A percentile compares a stretch with the other conserved stretches of the same genome.
Evolutionary conservation across 1,139 yeast genomes (phyloP).

Genomic region (Kodamaea plutei): DNA sequence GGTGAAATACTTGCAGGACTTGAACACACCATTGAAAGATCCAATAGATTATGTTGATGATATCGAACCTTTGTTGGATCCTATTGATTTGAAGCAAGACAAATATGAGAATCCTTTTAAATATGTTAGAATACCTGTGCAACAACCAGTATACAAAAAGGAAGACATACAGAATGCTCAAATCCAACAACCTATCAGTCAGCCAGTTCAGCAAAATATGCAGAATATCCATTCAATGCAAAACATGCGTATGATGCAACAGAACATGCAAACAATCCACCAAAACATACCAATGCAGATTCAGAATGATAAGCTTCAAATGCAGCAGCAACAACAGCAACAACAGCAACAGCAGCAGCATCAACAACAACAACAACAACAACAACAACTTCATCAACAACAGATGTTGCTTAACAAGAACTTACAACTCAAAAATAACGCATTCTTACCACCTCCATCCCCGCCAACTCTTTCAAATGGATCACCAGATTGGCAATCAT

Average conservation of each 20-base stretch:
- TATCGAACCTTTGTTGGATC: slow-evolving; percentile 34
- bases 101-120: slow-evolving; percentile 17
- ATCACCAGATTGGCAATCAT: slow-evolving; percentile 37
- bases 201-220: slow-evolving; percentile 6
- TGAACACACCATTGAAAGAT: slow-evolving; percentile 15
- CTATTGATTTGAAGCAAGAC: slow-evolving; percentile 1
- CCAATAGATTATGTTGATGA: slow-evolving; percentile 35
- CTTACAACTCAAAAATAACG: slow-evolving; percentile 13
- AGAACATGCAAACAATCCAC: slow-evolving; percentile 1
- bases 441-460: slow-evolving; percentile 39
- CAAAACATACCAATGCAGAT: slow-evolving; percentile 7
- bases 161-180: slow-evolving; percentile 6
- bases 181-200: slow-evolving; percentile 6
- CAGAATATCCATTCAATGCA: slow-evolving; percentile 1
- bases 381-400: slow-evolving; percentile 2
- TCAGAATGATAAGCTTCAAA: slow-evolving; percentile 2
- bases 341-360: slow-evolving; percentile 8
- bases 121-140: slow-evolving; percentile 42
- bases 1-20: slow-evolving; percentile 42
- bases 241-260: no score
- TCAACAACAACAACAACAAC: slow-evolving; percentile 9
- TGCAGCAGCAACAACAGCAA: slow-evolving; percentile 7
- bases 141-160: slow-evolving; percentile 27
- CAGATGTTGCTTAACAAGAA: slow-evolving; percentile 3
- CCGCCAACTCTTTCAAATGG: slow-evolving; percentile 39